Base-by-base conservation (phyloP, 495 filamentous ascomycete genomes). In the Xylaria scruposa region DNA sequence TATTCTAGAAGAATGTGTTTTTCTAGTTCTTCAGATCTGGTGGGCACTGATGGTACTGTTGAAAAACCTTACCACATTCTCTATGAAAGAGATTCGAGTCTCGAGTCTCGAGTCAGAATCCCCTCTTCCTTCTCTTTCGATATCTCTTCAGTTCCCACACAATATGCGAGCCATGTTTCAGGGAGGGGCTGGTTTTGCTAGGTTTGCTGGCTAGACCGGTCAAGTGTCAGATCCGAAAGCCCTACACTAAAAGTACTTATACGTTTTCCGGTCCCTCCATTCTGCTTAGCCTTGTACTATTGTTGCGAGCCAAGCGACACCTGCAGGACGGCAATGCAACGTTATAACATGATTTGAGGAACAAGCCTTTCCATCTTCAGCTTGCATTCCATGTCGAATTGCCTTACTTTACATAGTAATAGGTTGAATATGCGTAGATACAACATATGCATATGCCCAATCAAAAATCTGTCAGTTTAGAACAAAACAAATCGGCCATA, bases 161-260 rank as follows among this genome's bases (percentile, higher is more conserved):
- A 56, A 26, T 49, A 67, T 15, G 65, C 65, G 49, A 56, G 49
- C 49, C 19, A 67, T 40, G 65, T 54, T 54, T 67, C 65, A 54
- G 36, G 64, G 49, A 49, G 29, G 33, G 49, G 49, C 65, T 38
- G 65, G 60, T 17, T 42, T 44, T 44, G 29, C 49, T 54, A 36
- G 29, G 29, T 42, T 44, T 44, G 31, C 49, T 54, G 44, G 36
- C 47, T 26, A 67, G 64, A 67, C 19, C 17, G 49, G 64, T 67
- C 42, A 26, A 67, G 64, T 54, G 64, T 54, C 65, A 67, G 65
- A 67, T 67, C 49, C 65, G 44, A 33, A 53, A 15, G 63, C 63
- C 63, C 38, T 53, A 53, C 65, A 26, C 59, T 62, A 62, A 62
- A 44, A 67, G 44, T 26, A 67, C 31, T 54, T 67, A 67, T 33